Conservation (phyloP, 768 basidiomycete genomes). For the Pulveroboletus sp. region DNA sequence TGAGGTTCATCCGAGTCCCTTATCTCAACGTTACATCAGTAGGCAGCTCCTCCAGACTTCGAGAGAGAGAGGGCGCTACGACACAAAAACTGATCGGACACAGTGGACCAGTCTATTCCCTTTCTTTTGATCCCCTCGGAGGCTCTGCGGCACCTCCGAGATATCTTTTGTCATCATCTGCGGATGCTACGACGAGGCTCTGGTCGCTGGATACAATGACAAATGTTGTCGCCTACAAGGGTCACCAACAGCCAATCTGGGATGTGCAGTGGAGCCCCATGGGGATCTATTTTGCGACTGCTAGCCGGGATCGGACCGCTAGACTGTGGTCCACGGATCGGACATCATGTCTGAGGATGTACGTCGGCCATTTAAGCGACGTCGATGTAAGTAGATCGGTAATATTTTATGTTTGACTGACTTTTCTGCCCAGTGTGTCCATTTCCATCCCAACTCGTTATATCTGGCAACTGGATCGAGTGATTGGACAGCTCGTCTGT, state of each 20-base stretch:
- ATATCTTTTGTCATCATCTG: slow-evolving; percentile 87
- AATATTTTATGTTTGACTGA: slow-evolving; percentile 1
- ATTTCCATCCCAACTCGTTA: slow-evolving; percentile 96
- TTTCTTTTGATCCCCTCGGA: slow-evolving; percentile 87
- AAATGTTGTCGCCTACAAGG: slow-evolving; percentile 89
- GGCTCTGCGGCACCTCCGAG: slow-evolving; percentile 84
- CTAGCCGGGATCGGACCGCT: slow-evolving; percentile 89
- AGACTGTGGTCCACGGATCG: slow-evolving; percentile 95
- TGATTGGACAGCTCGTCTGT: slow-evolving; percentile 92
- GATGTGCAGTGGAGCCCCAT: slow-evolving; percentile 98
- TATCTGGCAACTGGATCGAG: slow-evolving; percentile 97
- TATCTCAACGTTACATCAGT: slow-evolving; percentile 1
- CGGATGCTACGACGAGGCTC: slow-evolving; percentile 83
- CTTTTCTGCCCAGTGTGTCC: slow-evolving; percentile 62
- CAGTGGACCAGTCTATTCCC: slow-evolving; percentile 92
- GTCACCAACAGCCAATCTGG: slow-evolving; percentile 98
- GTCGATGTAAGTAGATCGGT: slow-evolving; percentile 72
- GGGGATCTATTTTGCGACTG: slow-evolving; percentile 98
- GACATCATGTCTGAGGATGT: slow-evolving; percentile 79
- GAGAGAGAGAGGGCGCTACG: slow-evolving; percentile 71
- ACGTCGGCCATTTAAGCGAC: slow-evolving; percentile 94
- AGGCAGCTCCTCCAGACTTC: slow-evolving; percentile 57
- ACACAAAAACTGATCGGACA: slow-evolving; percentile 97
- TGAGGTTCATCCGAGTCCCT: not conserved
- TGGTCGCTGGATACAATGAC: slow-evolving; percentile 97